A percentile compares a stretch with the other conserved stretches of the same genome.
Evolutionary conservation across 495 filamentous ascomycete genomes (phyloP).

Genomic region (Gamarada debralockiae): DNA sequence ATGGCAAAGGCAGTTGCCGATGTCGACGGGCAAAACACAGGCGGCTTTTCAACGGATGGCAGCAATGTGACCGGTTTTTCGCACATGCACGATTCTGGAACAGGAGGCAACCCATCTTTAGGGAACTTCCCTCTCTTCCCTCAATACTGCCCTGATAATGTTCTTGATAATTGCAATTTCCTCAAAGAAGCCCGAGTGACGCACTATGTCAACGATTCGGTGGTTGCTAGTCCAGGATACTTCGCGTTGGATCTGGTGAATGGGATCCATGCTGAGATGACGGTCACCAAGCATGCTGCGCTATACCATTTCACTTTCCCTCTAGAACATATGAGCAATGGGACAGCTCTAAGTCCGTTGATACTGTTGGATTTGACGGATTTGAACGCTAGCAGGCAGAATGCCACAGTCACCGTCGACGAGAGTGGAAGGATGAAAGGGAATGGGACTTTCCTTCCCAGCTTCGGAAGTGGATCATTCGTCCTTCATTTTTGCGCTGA

Average conservation of each 20-base stretch:
- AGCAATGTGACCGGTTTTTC: slow-evolving; percentile 62
- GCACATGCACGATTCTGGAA: slow-evolving; percentile 71
- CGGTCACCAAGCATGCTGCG: slow-evolving; percentile 56
- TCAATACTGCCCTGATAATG: slow-evolving; percentile 60
- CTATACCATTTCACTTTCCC: slow-evolving; percentile 68
- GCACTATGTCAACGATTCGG: slow-evolving; percentile 35
- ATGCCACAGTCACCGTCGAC: slow-evolving; percentile 53
- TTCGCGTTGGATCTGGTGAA: slow-evolving; percentile 58
- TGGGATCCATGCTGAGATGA: slow-evolving; percentile 65
- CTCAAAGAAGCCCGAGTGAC: slow-evolving; percentile 32
- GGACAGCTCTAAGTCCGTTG: slow-evolving; percentile 41
- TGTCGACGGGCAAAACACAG: slow-evolving; percentile 44
- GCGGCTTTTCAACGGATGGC: slow-evolving; percentile 66
- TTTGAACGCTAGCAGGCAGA: slow-evolving; percentile 55
- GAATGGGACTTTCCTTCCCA: slow-evolving; percentile 61
- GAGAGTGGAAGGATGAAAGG: slow-evolving; percentile 56
- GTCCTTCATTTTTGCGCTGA: slow-evolving; percentile 63
- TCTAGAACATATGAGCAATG: neutral
- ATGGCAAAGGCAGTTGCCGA: slow-evolving; percentile 71
- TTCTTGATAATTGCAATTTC: slow-evolving; percentile 60
- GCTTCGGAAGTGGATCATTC: slow-evolving; percentile 63
- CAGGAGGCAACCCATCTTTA: slow-evolving; percentile 61
- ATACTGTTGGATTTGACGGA: slow-evolving; percentile 65
- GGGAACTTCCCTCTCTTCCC: slow-evolving; percentile 77
- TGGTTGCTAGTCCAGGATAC: slow-evolving; percentile 60